Conservation (phyloP, 2,329 filamentous ascomycete genomes). For the Trichoderma gracile region DNA sequence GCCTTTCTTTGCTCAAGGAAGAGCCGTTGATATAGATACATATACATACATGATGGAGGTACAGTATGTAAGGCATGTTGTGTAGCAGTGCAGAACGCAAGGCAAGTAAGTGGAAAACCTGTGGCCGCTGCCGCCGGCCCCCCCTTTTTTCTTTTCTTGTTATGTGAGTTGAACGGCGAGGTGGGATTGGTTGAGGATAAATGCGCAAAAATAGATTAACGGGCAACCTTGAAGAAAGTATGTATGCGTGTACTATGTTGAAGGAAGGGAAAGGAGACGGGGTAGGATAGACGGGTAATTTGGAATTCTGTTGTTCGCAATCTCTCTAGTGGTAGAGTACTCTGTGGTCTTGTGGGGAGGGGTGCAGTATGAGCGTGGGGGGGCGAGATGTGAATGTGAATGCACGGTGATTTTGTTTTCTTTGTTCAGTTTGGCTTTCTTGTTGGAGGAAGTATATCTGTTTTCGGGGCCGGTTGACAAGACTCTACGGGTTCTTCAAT, state of each 20-base stretch:
- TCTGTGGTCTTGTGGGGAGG: background rate
- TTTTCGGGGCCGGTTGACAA: background rate
- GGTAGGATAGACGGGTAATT: background rate
- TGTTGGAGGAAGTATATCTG: too few species aligned
- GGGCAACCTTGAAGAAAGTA: too few species aligned
- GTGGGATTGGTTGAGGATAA: background rate
- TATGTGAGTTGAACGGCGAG: too few species aligned
- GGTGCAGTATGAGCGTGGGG: background rate
- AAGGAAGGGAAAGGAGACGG: background rate
- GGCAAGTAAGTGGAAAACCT: too few species aligned
- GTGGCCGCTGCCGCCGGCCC: too few species aligned
- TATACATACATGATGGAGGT: too few species aligned
- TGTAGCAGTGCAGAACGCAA: too few species aligned
- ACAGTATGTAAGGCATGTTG: too few species aligned
- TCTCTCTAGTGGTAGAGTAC: background rate
- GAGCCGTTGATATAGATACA: too few species aligned
- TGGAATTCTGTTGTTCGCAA: background rate
- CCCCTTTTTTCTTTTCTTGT: too few species aligned
- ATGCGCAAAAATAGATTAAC: background rate
- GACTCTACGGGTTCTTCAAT: background rate
- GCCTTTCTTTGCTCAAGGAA: too few species aligned
- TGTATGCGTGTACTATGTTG: too few species aligned
- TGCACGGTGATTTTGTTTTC: background rate
- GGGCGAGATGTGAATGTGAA: constrained; percentile 2
- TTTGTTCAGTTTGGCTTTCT: background rate